Percentiles rank a stretch among this genome's conserved stretches.
Evolutionary conservation across 495 filamentous ascomycete species (phyloP).

Genomic region (Talaromyces ruber): DNA sequence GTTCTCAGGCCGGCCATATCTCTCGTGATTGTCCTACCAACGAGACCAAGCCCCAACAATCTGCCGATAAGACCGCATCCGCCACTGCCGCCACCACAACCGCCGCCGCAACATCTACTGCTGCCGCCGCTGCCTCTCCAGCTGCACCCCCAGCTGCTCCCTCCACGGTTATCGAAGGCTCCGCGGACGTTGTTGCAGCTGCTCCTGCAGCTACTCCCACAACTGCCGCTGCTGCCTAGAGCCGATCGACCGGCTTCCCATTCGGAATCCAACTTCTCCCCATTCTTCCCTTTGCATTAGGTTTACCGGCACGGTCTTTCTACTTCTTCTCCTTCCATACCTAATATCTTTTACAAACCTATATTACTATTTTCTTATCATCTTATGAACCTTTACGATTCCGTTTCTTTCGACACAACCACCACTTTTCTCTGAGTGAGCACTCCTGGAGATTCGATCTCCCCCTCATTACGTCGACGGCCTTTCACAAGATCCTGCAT

Average conservation of each 20-base stretch:
- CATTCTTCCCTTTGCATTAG: conserved; percentile 26
- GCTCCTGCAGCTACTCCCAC: conserved; percentile 36
- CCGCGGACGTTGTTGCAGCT: conserved; percentile 37
- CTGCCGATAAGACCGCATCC: conserved; percentile 24
- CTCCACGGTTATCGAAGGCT: conserved; percentile 40
- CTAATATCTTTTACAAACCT: conserved; percentile 10
- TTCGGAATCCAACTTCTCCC: conserved; percentile 9
- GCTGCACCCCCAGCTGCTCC: conserved; percentile 36
- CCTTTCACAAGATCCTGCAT: not conserved
- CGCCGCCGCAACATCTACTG: conserved; percentile 27
- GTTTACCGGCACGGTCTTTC: conserved; percentile 18
- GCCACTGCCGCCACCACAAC: conserved; percentile 21
- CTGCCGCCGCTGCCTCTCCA: conserved; percentile 18
- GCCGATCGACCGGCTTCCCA: not conserved
- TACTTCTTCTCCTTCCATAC: not conserved
- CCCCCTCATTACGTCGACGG: conserved; percentile 14
- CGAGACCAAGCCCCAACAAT: conserved; percentile 38
- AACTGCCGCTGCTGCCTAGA: conserved; percentile 47
- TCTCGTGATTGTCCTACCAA: conserved; percentile 76
- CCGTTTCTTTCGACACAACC: conserved; percentile 11
- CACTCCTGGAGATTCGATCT: not conserved
- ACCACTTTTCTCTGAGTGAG: not conserved
- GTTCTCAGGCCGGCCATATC: conserved; percentile 91
- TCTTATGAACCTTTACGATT: not conserved
- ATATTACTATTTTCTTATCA: not conserved